Evolutionary conservation across 2,329 filamentous ascomycete genomes (phyloP).

Genomic region (Fusarium algeriense): DNA sequence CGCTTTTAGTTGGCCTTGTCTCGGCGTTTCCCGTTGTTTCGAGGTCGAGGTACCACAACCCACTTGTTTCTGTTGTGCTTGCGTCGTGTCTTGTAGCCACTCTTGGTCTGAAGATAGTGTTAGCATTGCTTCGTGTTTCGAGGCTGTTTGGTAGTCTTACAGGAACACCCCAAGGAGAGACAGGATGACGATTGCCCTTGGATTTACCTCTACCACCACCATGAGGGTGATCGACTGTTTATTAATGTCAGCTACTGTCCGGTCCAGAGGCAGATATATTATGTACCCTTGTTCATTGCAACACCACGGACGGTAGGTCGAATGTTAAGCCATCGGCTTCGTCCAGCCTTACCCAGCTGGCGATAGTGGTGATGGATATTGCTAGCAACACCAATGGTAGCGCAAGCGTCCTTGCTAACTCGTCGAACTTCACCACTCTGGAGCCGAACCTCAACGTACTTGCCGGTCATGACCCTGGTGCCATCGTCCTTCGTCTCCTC

Average conservation of each 20-base stretch:
- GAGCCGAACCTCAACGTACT: slow-evolving; percentile 85
- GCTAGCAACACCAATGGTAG: slow-evolving; percentile 93
- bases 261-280: background rate
- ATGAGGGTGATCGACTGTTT: slow-evolving; percentile 89
- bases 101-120: slow-evolving; percentile 70
- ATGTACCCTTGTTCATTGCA: slow-evolving; percentile 94
- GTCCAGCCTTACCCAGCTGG: slow-evolving; percentile 93
- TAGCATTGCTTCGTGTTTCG: slow-evolving; percentile 11
- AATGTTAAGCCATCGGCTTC: slow-evolving; percentile 93
- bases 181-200: slow-evolving; percentile 96
- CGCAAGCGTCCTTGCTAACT: slow-evolving; percentile 92
- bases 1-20: slow-evolving; percentile 64
- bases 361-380: slow-evolving; percentile 92
- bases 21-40: slow-evolving; percentile 92
- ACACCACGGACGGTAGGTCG: slow-evolving; percentile 95
- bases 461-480: slow-evolving; percentile 73
- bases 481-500: slow-evolving; percentile 75
- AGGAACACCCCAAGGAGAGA: slow-evolving; percentile 95
- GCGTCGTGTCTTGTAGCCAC: slow-evolving; percentile 90
- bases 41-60: slow-evolving; percentile 83
- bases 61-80: slow-evolving; percentile 93
- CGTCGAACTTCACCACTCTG: slow-evolving; percentile 94
- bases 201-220: slow-evolving; percentile 99
- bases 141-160: slow-evolving; percentile 68
- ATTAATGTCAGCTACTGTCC: slow-evolving; percentile 29